phyloP scores from a whole-genome alignment of 768 basidiomycete genomes.

The Tricholoma sp. region DNA sequence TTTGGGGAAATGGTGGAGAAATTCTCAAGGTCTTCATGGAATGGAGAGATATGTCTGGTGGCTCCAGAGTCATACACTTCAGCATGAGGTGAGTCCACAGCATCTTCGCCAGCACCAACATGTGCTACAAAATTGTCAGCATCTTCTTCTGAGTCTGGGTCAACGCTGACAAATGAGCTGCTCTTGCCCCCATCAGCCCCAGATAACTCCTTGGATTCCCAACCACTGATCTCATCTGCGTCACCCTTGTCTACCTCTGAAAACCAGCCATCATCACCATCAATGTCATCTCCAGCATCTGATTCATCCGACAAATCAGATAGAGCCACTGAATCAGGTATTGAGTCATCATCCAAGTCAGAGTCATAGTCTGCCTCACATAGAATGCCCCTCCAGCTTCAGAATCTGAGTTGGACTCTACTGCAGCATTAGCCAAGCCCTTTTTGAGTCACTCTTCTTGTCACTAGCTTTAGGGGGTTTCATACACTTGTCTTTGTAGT shows the following conservation, averaged over 20 bases:
- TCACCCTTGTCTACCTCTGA: background rate
- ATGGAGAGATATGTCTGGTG: too few species aligned
- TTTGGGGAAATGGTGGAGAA: too few species aligned
- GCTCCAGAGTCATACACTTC: too few species aligned
- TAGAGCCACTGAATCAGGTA: background rate
- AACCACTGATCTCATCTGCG: too few species aligned
- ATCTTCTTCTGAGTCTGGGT: background rate
- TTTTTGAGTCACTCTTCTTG: background rate
- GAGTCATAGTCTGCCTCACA: background rate
- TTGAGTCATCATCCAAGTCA: background rate
- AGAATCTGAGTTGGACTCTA: background rate
- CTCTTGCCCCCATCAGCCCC: background rate
- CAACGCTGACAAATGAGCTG: background rate
- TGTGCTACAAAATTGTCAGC: too few species aligned
- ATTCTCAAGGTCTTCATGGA: too few species aligned
- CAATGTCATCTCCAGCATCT: background rate
- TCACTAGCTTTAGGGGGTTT: constrained; percentile 3
- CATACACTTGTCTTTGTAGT: too few species aligned
- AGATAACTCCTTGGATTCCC: background rate
- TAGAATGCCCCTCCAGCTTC: background rate
- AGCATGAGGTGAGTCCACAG: too few species aligned
- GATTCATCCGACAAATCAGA: background rate
- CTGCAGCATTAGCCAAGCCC: background rate
- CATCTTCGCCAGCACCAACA: too few species aligned
- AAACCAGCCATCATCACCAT: background rate